These are phyloP conservation scores for Dothistroma septosporum DNA, from an alignment of 2,329 filamentous ascomycete genomes.

Conservation along the genomic window DNA sequence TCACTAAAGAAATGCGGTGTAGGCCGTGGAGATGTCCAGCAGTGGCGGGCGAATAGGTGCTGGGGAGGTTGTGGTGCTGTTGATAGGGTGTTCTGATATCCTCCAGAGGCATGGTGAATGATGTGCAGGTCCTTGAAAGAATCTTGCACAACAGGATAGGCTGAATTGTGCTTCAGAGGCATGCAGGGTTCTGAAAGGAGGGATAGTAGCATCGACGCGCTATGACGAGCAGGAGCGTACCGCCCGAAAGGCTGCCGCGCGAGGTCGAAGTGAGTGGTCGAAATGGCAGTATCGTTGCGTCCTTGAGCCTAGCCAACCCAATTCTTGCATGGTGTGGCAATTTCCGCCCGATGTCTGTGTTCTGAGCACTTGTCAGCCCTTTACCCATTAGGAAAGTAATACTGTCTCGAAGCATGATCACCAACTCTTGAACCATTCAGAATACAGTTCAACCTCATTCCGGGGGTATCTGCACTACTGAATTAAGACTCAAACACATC, in stretches of 20 bases:
- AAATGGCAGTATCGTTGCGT: neutral
- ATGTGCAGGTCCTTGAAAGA: neutral
- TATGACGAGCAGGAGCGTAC: neutral
- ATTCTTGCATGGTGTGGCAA: too few relatives aligned
- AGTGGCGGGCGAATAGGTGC: conserved; percentile 17
- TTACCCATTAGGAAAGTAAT: neutral
- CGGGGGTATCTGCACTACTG: neutral
- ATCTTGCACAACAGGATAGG: neutral
- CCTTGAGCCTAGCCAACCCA: too few relatives aligned
- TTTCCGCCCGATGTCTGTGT: neutral
- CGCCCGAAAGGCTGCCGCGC: neutral
- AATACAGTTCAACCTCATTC: neutral
- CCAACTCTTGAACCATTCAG: neutral
- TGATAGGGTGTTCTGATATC: conserved; percentile 22
- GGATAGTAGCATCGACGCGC: neutral
- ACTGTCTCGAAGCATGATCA: neutral
- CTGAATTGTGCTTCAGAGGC: neutral
- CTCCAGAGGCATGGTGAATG: conserved; percentile 14
- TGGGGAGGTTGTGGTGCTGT: conserved; percentile 20
- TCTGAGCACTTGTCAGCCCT: neutral
- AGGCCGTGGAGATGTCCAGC: conserved; percentile 19
- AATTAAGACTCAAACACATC: neutral
- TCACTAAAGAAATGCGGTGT: conserved; percentile 25
- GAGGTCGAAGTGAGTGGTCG: neutral
- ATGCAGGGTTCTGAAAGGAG: neutral